These are phyloP conservation scores for Venturia nashicola DNA, from an alignment of 2,329 filamentous ascomycete genomes.

Conservation along the genomic window DNA sequence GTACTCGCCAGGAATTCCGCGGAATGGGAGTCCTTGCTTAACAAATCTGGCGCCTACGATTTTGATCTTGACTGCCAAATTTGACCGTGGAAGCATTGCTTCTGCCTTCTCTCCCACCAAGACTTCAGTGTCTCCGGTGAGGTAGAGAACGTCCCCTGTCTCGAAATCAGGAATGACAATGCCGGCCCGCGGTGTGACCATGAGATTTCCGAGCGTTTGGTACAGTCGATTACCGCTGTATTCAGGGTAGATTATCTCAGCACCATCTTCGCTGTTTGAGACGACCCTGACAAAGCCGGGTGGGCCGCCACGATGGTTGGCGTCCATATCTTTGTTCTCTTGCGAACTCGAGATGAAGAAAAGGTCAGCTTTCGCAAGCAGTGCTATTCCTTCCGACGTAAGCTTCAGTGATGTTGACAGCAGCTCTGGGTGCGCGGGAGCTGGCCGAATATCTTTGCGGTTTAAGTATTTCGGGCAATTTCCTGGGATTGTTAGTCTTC, in stretches of 20 bases:
- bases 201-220: conserved; percentile 70
- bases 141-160: conserved; percentile 60
- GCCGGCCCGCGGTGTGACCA: conserved; percentile 53
- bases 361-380: conserved; percentile 56
- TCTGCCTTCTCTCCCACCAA: conserved; percentile 53
- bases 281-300: conserved; percentile 61
- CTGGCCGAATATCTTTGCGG: conserved; percentile 49
- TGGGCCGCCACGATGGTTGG: conserved; percentile 67
- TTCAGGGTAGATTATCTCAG: conserved; percentile 62
- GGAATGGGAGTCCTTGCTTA: conserved; percentile 52
- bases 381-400: conserved; percentile 39
- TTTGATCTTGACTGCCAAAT: conserved; percentile 58
- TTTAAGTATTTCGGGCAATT: conserved; percentile 88
- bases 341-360: conserved; percentile 57
- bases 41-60: conserved; percentile 52
- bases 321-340: conserved; percentile 61
- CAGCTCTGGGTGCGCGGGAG: conserved; percentile 41
- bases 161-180: conserved; percentile 63
- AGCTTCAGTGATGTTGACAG: conserved; percentile 37
- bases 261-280: conserved; percentile 34
- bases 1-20: conserved; percentile 43
- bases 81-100: conserved; percentile 52
- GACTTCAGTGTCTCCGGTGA: conserved; percentile 56
- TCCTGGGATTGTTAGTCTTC: conserved; percentile 27
- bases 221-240: conserved; percentile 78